Base-by-base conservation (phyloP, 176 grass and related monocot species). In the Cocos nucifera region DNA sequence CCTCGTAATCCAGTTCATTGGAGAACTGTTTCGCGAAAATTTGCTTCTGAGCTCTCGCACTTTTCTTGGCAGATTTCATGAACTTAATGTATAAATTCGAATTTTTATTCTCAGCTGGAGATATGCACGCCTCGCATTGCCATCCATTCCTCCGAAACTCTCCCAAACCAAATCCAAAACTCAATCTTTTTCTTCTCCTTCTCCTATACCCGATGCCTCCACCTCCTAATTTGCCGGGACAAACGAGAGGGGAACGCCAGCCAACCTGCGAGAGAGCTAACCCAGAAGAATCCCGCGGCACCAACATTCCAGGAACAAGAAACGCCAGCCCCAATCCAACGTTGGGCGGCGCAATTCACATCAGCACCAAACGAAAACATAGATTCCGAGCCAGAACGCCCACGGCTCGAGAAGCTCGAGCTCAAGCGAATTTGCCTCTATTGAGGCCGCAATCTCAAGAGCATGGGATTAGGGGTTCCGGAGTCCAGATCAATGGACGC, bases 11-110 rank as follows among this genome's bases (percentile, higher is more conserved):
- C 19, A 69, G 64, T 1, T 54, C 59, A 35, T 75, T 66, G 6
- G 71, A 69, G 2, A 82, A 63, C 22, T 54, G 69, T 44, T 64
- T 72, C 20, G 79, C 21, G 16, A 82, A 61, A 56, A 66, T 67
- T 9, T 66, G 58, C 64, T 77, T 77, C 49, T 77, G 79, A 7
- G 15, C 73, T 22, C 72, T 32, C 23, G 23, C 27, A 10, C 53
- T 75, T 44, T 70, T 67, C 49, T 71, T 82, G 6, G 73, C 19
- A 9, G 73, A 56, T 54, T 39, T 35, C 4, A 76, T 64, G 51
- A 76, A 71, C 22, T 66, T 39, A 27, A 35, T 49, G 63, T 53
- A 61, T 54, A 68, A 66, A 50, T 59, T 67, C 51, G 67, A 19
- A 21, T 82, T 82, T 18, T 50, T 21, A 7, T 53, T 22, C 15